Evolutionary conservation across 2,329 filamentous ascomycete genomes (phyloP).

Genomic region (Aschersonia sp.): DNA sequence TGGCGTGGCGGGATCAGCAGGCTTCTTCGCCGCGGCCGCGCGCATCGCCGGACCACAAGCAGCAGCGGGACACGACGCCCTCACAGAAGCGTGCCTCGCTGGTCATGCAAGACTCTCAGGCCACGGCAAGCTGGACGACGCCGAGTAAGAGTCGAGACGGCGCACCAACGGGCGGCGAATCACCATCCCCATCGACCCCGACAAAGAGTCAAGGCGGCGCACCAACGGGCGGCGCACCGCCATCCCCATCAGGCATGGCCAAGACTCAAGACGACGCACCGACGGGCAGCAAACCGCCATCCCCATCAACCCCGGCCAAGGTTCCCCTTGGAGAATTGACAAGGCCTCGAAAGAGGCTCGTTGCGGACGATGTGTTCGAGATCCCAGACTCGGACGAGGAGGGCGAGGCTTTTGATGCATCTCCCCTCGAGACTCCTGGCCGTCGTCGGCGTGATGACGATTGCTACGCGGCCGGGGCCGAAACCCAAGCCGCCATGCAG

Average conservation of each 20-base stretch:
- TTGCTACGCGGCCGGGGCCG: too few relatives aligned
- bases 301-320: conserved; percentile 2
- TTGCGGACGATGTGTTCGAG: conserved; percentile 11
- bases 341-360: too few relatives aligned
- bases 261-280: too few relatives aligned
- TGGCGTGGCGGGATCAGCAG: too few relatives aligned
- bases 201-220: not conserved
- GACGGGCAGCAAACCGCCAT: not conserved
- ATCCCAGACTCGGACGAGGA: conserved; percentile 37
- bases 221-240: too few relatives aligned
- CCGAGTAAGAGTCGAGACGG: conserved; percentile 7
- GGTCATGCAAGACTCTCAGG: conserved; percentile 31
- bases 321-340: too few relatives aligned
- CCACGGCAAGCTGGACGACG: conserved; percentile 18
- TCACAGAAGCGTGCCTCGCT: conserved; percentile 4
- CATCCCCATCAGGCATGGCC: conserved; percentile 2
- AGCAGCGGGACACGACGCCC: too few relatives aligned
- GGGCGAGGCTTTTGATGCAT: not conserved
- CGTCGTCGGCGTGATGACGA: too few relatives aligned
- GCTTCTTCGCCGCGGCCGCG: too few relatives aligned
- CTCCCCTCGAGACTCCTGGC: too few relatives aligned
- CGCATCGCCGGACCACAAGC: too few relatives aligned
- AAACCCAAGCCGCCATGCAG: conserved; percentile 1
- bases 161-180: not conserved
- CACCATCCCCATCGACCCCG: not conserved